Evolutionary conservation across 768 basidiomycete genomes (phyloP), one percentile per base, ranked within the genome.

Genomic region (Boletellus sp.): DNA sequence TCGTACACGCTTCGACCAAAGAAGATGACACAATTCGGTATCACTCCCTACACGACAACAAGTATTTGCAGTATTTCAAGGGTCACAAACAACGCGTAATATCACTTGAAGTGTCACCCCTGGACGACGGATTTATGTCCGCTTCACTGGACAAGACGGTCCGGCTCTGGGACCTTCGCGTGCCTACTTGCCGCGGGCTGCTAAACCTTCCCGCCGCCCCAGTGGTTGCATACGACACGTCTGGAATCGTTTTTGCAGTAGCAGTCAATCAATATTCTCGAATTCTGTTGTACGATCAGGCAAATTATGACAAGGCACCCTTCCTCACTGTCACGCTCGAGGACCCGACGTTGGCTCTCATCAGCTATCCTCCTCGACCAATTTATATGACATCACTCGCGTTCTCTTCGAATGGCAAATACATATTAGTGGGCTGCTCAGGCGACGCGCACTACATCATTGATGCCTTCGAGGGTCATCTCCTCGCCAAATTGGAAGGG

Each of bases 121-220:
- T 87, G 1, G 90, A 97, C 62, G 94, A 98, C 61, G 88, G 88
- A 1, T 98, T 99, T 74, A 87, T 99, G 78, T 96, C 95, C 11
- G 90, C 85, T 2, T 90, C 94, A 0, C 74, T 90, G 65, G 96
- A 99, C 74, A 90, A 87, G 61, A 97, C 94, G 1, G 94, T 98
- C 17, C 83, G 95, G 23, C 71, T 98, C 16, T 99, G 96, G 96
- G 96, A 99, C 70, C 77, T 97, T 35, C 85, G 94, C 39, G 74
- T 84, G 12, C 81, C 84, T 0, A 73, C 74, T 20, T 93, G 91
- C 63, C 79, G 87, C 49, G 94, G 94, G 22, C 75, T 87, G 23
- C 74, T 94, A 47, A 81, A 82, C 59, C 75, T 94, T 17, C 87
- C 87, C 10, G 78, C 84, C 6, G 68, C 81, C 15, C 88, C 93